Evolutionary conservation across 257 asterid species (phyloP).

Genomic region (Ballota nigra): DNA sequence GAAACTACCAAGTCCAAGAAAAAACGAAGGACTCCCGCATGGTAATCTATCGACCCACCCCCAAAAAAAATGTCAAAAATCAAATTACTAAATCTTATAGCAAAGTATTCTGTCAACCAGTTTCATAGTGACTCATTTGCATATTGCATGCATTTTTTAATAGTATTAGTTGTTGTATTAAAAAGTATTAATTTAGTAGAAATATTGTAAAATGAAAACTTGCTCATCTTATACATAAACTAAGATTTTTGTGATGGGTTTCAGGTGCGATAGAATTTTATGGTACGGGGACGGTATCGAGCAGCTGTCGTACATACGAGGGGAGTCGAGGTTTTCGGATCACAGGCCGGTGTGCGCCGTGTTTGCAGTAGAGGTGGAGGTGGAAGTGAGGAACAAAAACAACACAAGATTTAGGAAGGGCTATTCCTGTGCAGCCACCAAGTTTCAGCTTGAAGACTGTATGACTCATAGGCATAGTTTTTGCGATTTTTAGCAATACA

Average conservation of each 20-base stretch:
- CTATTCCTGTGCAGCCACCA: conserved; percentile 52
- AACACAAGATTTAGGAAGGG: conserved; percentile 54
- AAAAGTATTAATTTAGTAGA: too few species aligned
- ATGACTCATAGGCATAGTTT: conserved; percentile 57
- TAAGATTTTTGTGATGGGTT: not conserved
- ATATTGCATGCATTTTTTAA: too few species aligned
- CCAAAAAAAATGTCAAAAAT: too few species aligned
- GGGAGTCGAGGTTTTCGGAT: conserved; percentile 85
- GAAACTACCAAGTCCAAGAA: conserved; percentile 73
- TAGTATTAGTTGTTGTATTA: too few species aligned
- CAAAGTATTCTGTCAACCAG: too few species aligned
- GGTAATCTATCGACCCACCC: conserved; percentile 36
- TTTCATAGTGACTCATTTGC: too few species aligned
- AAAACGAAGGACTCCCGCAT: conserved; percentile 91
- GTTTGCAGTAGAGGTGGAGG: conserved; percentile 65
- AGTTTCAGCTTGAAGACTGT: conserved; percentile 44
- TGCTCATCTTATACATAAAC: too few species aligned
- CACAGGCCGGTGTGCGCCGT: conserved; percentile 83
- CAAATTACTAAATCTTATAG: too few species aligned
- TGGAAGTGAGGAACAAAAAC: conserved; percentile 44
- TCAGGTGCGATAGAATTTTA: conserved; percentile 88
- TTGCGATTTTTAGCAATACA: conserved; percentile 37
- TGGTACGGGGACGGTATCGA: conserved; percentile 77
- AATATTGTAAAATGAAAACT: too few species aligned
- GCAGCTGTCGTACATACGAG: conserved; percentile 65